Conservation (phyloP, 768 basidiomycete species). For the Hydnomerulius pinastri region DNA sequence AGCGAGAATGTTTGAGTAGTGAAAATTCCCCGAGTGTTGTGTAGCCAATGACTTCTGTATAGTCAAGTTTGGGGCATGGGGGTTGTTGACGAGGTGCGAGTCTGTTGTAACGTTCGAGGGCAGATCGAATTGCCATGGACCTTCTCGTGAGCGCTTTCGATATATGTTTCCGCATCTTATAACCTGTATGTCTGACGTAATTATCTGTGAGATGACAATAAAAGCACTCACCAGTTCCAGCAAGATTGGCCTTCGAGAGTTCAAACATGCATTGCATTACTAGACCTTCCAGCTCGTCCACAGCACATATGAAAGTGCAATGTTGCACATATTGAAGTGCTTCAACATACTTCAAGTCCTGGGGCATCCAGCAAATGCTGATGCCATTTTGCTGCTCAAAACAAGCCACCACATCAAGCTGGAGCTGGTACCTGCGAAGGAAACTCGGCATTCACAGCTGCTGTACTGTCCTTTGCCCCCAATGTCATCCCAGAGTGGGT, state of each 20-base stretch:
- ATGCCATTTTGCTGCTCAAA: too few species aligned
- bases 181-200: slow-evolving; percentile 24
- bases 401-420: too few species aligned
- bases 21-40: slow-evolving; percentile 32
- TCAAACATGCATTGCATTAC: slow-evolving; percentile 39
- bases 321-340: too few species aligned
- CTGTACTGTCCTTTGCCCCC: too few species aligned
- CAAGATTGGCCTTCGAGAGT: slow-evolving; percentile 39
- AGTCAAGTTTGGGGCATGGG: slow-evolving; percentile 18
- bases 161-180: slow-evolving; percentile 36
- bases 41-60: slow-evolving; percentile 20
- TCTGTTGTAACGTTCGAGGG: slow-evolving; percentile 34
- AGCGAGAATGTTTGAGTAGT: slow-evolving; percentile 32
- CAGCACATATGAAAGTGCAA: slow-evolving; percentile 26
- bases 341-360: too few species aligned
- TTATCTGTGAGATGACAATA: not conserved
- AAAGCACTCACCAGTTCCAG: slow-evolving; percentile 34
- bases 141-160: slow-evolving; percentile 33
- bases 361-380: too few species aligned
- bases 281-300: slow-evolving; percentile 36
- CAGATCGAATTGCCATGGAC: slow-evolving; percentile 33
- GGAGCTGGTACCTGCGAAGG: too few species aligned
- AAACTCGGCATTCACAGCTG: too few species aligned
- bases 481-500: too few species aligned
- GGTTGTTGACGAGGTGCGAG: slow-evolving; percentile 22